These are phyloP conservation scores for Cardamine resedifolia DNA, from an alignment of 345 rosid species.

Conservation along the genomic window DNA sequence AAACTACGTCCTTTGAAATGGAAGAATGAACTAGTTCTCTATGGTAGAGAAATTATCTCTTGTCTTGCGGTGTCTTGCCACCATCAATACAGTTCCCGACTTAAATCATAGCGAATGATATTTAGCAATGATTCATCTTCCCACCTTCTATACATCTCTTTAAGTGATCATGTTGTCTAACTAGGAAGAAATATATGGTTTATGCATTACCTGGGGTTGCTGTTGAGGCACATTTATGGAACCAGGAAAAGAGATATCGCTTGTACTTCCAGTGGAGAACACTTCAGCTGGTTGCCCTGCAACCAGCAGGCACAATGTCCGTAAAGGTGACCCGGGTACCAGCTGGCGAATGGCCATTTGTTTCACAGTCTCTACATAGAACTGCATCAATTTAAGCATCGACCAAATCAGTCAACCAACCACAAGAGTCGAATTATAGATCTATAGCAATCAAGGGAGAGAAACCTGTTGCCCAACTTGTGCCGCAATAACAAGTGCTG, in stretches of 20 bases:
- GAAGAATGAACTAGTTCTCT: slow-evolving; percentile 4
- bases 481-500: slow-evolving; percentile 93
- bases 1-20: neutral
- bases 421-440: slow-evolving; percentile 1
- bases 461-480: slow-evolving; percentile 94
- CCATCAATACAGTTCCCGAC: no score
- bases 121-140: no score
- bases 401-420: slow-evolving; percentile 21
- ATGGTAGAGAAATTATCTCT: neutral
- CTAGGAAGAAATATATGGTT: neutral
- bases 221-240: slow-evolving; percentile 44
- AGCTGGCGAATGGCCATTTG: slow-evolving; percentile 95
- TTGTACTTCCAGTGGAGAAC: slow-evolving; percentile 51
- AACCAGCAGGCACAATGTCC: slow-evolving; percentile 92
- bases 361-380: slow-evolving; percentile 87
- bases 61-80: no score
- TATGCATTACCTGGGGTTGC: slow-evolving; percentile 57
- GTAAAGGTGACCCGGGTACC: slow-evolving; percentile 90
- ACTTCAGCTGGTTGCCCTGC: slow-evolving; percentile 98
- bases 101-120: no score
- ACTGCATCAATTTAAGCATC: slow-evolving; percentile 51
- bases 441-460: slow-evolving; percentile 14
- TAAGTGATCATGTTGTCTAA: slow-evolving; percentile 5
- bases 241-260: slow-evolving; percentile 43
- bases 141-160: no score